Percentiles rank a stretch among this genome's conserved stretches.
Conservation (phyloP, 306 rosid genomes). For the Prunus davidiana region DNA sequence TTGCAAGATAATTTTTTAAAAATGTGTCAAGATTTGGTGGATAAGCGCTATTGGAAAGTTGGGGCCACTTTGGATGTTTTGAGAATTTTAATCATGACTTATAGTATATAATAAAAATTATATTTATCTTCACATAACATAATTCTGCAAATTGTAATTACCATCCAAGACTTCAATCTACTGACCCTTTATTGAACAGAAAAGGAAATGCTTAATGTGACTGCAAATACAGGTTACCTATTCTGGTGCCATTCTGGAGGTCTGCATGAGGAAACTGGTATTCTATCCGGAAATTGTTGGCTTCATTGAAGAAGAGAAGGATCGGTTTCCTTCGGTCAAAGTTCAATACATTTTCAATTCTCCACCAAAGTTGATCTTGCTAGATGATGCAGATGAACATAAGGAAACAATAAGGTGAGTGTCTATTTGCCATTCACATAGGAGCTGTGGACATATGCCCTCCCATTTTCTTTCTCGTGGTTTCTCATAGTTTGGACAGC, state of each 20-base stretch:
- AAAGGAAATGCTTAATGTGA: background rate
- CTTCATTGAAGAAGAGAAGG: constrained; percentile 89
- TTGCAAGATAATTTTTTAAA: background rate
- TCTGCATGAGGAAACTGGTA: constrained; percentile 93
- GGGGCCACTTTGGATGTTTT: background rate
- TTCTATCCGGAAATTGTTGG: constrained; percentile 93
- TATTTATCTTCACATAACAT: background rate
- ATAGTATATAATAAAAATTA: background rate
- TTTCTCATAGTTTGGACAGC: background rate
- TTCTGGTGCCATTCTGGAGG: constrained; percentile 82
- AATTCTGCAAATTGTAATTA: background rate
- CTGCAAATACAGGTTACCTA: constrained; percentile 57
- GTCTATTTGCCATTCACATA: background rate
- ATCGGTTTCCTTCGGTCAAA: constrained; percentile 65
- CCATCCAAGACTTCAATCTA: background rate
- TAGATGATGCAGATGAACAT: constrained; percentile 65
- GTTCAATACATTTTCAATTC: constrained; percentile 80
- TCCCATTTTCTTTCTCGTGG: background rate
- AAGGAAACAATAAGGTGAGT: constrained; percentile 85
- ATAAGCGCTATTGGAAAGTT: background rate
- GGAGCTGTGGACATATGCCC: background rate
- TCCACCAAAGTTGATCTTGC: constrained; percentile 86
- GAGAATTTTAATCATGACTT: background rate
- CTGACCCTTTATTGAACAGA: background rate
- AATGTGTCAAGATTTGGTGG: background rate